These are phyloP conservation scores for Fusarium bulbicola DNA, from an alignment of 2,329 filamentous ascomycete genomes.

Conservation along the genomic window DNA sequence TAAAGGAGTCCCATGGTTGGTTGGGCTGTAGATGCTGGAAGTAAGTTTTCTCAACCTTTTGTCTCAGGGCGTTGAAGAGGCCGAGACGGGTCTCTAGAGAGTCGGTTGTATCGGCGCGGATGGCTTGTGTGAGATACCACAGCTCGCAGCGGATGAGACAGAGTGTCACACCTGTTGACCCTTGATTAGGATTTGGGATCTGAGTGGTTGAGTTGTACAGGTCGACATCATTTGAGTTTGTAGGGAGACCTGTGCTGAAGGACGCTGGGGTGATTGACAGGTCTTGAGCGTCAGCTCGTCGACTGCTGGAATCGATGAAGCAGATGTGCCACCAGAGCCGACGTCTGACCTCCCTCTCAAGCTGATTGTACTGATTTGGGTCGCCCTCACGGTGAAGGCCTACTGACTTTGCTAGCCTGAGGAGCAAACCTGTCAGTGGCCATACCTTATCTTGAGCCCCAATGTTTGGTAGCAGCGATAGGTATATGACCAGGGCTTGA, in stretches of 20 bases:
- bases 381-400: slow-evolving; percentile 27
- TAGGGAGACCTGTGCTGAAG: slow-evolving; percentile 55
- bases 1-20: slow-evolving; percentile 22
- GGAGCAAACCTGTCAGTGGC: slow-evolving; percentile 35
- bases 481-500: slow-evolving; percentile 43
- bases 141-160: slow-evolving; percentile 42
- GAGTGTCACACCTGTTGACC: slow-evolving; percentile 18
- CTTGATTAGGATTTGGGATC: not conserved
- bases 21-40: slow-evolving; percentile 12
- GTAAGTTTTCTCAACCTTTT: slow-evolving; percentile 17
- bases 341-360: slow-evolving; percentile 34
- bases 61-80: slow-evolving; percentile 12
- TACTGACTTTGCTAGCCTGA: slow-evolving; percentile 38
- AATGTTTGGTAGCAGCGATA: slow-evolving; percentile 31
- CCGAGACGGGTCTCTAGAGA: slow-evolving; percentile 12
- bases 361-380: not conserved
- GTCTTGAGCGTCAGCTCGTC: slow-evolving; percentile 17
- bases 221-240: slow-evolving; percentile 52
- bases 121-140: slow-evolving; percentile 35
- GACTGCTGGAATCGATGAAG: slow-evolving; percentile 40
- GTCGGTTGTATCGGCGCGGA: slow-evolving; percentile 14
- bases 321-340: slow-evolving; percentile 45
- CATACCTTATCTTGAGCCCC: slow-evolving; percentile 38
- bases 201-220: not conserved
- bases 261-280: slow-evolving; percentile 28